Base-by-base conservation (phyloP, 1,284 basidiomycete genomes). In the Trichosporon faecale region DNA sequence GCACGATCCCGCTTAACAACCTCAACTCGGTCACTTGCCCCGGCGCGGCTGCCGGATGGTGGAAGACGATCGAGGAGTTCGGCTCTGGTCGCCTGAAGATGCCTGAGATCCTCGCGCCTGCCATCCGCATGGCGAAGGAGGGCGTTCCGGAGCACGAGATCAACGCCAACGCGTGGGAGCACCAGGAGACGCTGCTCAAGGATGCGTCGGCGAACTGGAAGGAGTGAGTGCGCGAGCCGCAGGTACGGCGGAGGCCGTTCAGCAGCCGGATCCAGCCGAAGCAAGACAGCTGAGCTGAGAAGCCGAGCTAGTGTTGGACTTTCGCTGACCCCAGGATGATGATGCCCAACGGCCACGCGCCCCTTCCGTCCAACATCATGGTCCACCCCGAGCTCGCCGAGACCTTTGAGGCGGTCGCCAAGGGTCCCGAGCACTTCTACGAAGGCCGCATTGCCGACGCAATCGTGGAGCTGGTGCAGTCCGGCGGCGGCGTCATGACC, bases 1-100 rank as follows among this genome's bases (percentile, higher is more conserved):
- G 82, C 55, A 85, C 82, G 55, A 93, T 95, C 70, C 92, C 92
- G 0, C 80, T 87, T 9, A 89, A 86, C 2, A 90, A 94, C 78
- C 83, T 96, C 49, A 95, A 96, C 80, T 87, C 90, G 14, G 95
- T 95, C 6, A 98, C 96, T 0, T 94, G 98, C 2, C 96, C 96
- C 72, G 94, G 95, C 63, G 91, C 93, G 21, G 92, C 95, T 0
- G 93, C 94, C 23, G 93, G 93, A 12, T 98, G 95, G 95, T 86
- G 92, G 35, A 96, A 97, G 81, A 92, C 94, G 0, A 87, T 97
- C 63, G 88, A 91, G 69, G 85, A 86, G 66, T 89, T 97, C 68
- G 96, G 96, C 12, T 92, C 89, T 73, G 91, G 93, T n/a, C 91
- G 89, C 67, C 78, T 98, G 1, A 87, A 87, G 5, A 82, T 95